A percentile compares a stretch with the other conserved stretches of the same genome.
Conservation (phyloP, 768 basidiomycete species). For the Cubamyces sp. region DNA sequence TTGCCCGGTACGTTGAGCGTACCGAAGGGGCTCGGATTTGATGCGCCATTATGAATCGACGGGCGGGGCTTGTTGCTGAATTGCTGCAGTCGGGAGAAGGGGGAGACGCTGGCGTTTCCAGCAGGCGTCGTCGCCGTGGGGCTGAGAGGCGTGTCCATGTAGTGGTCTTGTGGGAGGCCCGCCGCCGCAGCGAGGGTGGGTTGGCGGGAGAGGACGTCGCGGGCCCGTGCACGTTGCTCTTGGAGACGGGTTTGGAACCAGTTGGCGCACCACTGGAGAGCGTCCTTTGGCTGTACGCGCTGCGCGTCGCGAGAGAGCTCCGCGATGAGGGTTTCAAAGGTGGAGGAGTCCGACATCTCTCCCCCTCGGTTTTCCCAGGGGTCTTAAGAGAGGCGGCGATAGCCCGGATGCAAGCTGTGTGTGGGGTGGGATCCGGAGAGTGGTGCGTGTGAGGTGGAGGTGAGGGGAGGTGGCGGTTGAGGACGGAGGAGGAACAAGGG, state of each 20-base stretch:
- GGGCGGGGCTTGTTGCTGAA: slow-evolving; percentile 52
- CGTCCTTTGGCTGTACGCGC: slow-evolving; percentile 86
- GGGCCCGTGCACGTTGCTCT: slow-evolving; percentile 76
- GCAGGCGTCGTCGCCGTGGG: slow-evolving; percentile 37
- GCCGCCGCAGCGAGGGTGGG: slow-evolving; percentile 51
- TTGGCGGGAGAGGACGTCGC: slow-evolving; percentile 64
- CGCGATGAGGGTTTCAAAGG: slow-evolving; percentile 79
- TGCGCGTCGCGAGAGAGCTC: slow-evolving; percentile 88
- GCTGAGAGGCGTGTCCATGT: slow-evolving; percentile 52
- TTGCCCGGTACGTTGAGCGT: slow-evolving; percentile 83
- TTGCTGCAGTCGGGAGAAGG: slow-evolving; percentile 52
- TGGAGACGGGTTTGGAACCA: slow-evolving; percentile 93
- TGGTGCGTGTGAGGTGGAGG: neutral
- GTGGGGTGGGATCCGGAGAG: neutral
- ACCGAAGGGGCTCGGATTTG: slow-evolving; percentile 70
- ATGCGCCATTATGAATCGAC: slow-evolving; percentile 56
- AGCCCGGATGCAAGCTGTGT: neutral
- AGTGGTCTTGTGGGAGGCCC: slow-evolving; percentile 61
- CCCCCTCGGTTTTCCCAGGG: neutral
- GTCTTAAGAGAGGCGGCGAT: neutral
- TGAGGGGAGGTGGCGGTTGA: neutral
- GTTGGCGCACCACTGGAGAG: slow-evolving; percentile 89
- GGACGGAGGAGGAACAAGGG: slow-evolving; percentile 9
- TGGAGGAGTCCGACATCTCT: slow-evolving; percentile 51
- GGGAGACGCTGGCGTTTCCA: slow-evolving; percentile 51